These are phyloP conservation scores for Gymnopilus dilepis DNA, from an alignment of 768 basidiomycete species.

Conservation along the genomic window DNA sequence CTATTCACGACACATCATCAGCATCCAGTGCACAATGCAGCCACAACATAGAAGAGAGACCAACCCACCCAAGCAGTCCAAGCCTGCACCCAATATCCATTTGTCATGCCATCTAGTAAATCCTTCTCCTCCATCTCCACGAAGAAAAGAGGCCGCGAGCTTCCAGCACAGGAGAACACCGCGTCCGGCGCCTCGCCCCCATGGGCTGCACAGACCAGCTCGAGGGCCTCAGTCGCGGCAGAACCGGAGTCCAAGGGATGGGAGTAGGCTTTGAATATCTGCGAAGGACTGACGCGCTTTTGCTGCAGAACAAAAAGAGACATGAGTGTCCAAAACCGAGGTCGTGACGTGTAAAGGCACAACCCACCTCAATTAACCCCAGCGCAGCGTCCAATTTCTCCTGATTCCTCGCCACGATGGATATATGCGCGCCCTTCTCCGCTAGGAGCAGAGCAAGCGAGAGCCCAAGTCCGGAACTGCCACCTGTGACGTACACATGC, in stretches of 20 bases:
- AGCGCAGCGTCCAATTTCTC: conserved; percentile 65
- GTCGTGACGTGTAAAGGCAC: conserved; percentile 25
- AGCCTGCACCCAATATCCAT: conserved; percentile 56
- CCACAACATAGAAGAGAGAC: background rate
- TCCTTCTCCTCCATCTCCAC: conserved; percentile 69
- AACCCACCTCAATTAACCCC: conserved; percentile 64
- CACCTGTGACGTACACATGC: conserved; percentile 90
- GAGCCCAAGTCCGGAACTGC: conserved; percentile 81
- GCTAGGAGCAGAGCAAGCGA: conserved; percentile 71
- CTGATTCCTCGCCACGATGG: conserved; percentile 82
- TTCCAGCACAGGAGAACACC: conserved; percentile 82
- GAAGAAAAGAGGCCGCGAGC: conserved; percentile 72
- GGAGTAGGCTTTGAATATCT: conserved; percentile 70
- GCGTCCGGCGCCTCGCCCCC: conserved; percentile 72
- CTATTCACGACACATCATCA: conserved; percentile 38
- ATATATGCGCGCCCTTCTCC: conserved; percentile 77
- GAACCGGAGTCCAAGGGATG: conserved; percentile 61
- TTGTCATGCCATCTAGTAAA: conserved; percentile 51
- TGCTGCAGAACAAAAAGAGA: conserved; percentile 40
- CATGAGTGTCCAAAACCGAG: background rate
- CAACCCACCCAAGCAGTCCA: conserved; percentile 58
- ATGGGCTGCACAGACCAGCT: conserved; percentile 58
- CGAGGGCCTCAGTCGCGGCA: conserved; percentile 64
- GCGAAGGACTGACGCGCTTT: conserved; percentile 55
- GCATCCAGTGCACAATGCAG: background rate